Evolutionary conservation across 2,329 filamentous ascomycete genomes (phyloP), one percentile per base, ranked within the genome.

Genomic region (Pezicula rhizophila): DNA sequence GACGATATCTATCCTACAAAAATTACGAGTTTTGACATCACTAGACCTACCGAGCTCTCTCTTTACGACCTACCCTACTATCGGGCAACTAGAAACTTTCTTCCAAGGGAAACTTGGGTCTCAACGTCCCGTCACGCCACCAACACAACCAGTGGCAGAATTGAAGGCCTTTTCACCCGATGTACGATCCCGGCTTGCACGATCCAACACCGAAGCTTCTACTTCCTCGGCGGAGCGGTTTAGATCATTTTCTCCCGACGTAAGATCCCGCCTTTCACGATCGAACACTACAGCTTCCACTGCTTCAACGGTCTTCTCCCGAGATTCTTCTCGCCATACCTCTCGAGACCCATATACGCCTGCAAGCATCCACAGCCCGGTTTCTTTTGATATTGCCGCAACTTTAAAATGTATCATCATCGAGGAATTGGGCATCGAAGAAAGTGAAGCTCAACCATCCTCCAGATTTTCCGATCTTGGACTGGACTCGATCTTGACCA

Each of bases 401-500:
- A 20, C 33, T 35, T 20, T 43, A 5, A 43, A 28, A 14, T 14
- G 14, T n/a, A 45, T 48, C 20, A 46, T 54, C 26, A 33, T 48
- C 25, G 42, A 46, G n/a, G 50, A 52, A 34, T 6, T 45, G 11
- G 48, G 50, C 5, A 40, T 55, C 15, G 42, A 47, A n/a, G 15
- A 17, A 12, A 47, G 40, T 28, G 45, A 55, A 42, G 42, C 45
- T 3, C n/a, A 28, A n/a, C 33, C 41, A 7, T 44, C 42, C 3
- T 45, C 47, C 8, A 10, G 17, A 2, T 51, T 55, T 25, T 39
- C 48, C 7, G 50, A 52, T 17, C 20, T 55, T 2, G 52, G 52
- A 4, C 17, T 55, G 18, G 50, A 55, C 39, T 55, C 52, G 15
- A 34, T 55, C 8, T 14, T 55, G 26, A 52, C 40, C 11, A 52